These are phyloP conservation scores for Triticum monococcum DNA, from an alignment of 176 grass and related monocot genomes.

Conservation along the genomic window DNA sequence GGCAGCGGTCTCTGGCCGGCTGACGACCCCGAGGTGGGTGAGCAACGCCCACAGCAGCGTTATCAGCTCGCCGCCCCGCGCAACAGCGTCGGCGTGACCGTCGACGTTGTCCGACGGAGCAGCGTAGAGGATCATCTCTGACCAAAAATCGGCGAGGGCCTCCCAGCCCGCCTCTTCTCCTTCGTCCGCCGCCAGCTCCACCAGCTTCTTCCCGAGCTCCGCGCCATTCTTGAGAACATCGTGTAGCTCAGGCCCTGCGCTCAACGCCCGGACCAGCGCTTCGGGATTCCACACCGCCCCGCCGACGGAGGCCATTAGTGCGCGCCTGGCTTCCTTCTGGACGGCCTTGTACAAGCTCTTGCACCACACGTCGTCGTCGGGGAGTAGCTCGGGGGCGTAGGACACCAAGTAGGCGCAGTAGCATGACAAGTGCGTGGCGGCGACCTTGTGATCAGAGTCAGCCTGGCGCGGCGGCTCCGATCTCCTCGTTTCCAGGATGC, in stretches of 20 bases:
- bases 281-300: neutral
- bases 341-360: neutral
- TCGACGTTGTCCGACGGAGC: constrained; percentile 8
- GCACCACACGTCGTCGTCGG: neutral
- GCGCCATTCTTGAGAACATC: neutral
- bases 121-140: neutral
- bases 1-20: neutral
- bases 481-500: neutral
- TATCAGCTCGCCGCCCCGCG: neutral
- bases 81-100: neutral
- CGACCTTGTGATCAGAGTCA: neutral
- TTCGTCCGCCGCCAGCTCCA: neutral
- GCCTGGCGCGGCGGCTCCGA: neutral
- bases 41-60: constrained; percentile 8
- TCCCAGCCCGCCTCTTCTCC: neutral
- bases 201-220: neutral
- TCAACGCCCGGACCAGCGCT: neutral
- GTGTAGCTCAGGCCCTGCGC: neutral
- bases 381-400: neutral
- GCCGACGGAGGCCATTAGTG: neutral
- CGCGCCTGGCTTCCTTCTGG: neutral
- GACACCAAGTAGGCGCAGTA: constrained; percentile 19
- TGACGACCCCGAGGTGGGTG: neutral
- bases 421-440: constrained; percentile 11
- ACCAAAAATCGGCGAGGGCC: neutral